Base-by-base conservation (phyloP, 495 filamentous ascomycete species). In the Platismatia glauca region DNA sequence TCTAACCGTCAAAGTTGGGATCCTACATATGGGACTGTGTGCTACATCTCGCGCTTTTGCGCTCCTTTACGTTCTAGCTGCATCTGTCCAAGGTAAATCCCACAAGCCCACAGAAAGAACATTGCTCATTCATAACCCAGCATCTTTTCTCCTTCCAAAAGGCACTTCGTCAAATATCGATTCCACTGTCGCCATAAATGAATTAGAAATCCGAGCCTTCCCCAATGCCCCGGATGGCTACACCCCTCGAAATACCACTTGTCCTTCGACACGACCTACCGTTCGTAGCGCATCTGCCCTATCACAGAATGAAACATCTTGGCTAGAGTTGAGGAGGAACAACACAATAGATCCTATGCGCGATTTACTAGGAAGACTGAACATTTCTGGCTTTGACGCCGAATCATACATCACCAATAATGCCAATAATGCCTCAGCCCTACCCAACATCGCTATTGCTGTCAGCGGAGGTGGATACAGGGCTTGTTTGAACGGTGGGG, bases 401-500 rank as follows among this genome's bases (percentile, higher is more conserved):
- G 78, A 70, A 3, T 69, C 71, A 5, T 97, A 92, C 68, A 80
- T 98, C 70, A 77, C 82, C 61, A 74, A 71, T 20, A 72, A 84
- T 62, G 69, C 75, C 27, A 72, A 79, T 18, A 84, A 86, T 70
- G 73, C 74, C 62, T 84, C 81, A 50, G 82, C 77, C 62, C 76
- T 82, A 46, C 86, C 76, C 57, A 89, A 79, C 78, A 84, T 75
- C 37, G 89, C 84, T 56, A 79, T 82, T 55, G 80, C 79, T 0
- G 69, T 79, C 3, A 86, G 83, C 0, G 85, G 85, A 46, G 85
- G 85, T 63, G 93, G 93, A 11, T 97, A 95, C 71, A 80, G 94
- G 62, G 93, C 93, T 2, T 73, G 96, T 72, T 76, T 94, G 79
- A 95, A 88, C 68, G 93, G 91, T 22, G 93, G 86, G n/a, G 93